These are phyloP conservation scores for Xylariaceae sp. DNA, from an alignment of 2,329 filamentous ascomycete species.

Conservation along the genomic window DNA sequence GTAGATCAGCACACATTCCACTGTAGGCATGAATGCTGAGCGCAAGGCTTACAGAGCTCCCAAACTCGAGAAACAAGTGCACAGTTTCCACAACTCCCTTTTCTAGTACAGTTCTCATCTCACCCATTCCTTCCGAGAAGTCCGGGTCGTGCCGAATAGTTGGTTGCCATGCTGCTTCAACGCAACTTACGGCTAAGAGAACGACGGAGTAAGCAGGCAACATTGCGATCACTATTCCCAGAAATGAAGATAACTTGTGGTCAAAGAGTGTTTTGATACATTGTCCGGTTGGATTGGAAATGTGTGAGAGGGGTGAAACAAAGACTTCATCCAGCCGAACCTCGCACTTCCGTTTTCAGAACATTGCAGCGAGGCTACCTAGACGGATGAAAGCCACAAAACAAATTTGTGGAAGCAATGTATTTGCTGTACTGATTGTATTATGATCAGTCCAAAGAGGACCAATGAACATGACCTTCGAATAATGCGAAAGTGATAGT, in stretches of 20 bases:
- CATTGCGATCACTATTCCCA: too few relatives aligned
- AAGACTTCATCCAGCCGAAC: too few relatives aligned
- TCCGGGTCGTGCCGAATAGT: not conserved
- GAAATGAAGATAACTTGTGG: too few relatives aligned
- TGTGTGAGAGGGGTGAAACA: too few relatives aligned
- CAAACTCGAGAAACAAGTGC: not conserved
- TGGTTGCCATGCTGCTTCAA: too few relatives aligned
- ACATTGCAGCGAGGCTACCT: not conserved
- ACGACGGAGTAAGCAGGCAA: too few relatives aligned
- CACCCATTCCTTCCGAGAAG: not conserved
- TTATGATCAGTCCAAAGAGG: not conserved
- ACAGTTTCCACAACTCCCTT: not conserved
- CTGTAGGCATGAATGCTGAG: not conserved
- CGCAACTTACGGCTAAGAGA: too few relatives aligned
- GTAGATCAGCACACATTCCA: slow-evolving; percentile 18
- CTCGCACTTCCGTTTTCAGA: not conserved
- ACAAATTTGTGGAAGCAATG: not conserved
- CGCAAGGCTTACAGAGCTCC: slow-evolving; percentile 2
- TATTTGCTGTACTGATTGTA: not conserved
- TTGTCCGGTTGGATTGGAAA: too few relatives aligned
- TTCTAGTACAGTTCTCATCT: not conserved
- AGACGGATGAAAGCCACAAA: not conserved
- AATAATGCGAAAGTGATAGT: not conserved
- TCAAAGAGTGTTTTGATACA: too few relatives aligned
- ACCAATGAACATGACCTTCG: not conserved